A percentile compares a stretch with the other conserved stretches of the same genome.
These are phyloP conservation scores for Ustilago cynodontis DNA, from an alignment of 1,284 basidiomycete species.

Conservation along the genomic window DNA sequence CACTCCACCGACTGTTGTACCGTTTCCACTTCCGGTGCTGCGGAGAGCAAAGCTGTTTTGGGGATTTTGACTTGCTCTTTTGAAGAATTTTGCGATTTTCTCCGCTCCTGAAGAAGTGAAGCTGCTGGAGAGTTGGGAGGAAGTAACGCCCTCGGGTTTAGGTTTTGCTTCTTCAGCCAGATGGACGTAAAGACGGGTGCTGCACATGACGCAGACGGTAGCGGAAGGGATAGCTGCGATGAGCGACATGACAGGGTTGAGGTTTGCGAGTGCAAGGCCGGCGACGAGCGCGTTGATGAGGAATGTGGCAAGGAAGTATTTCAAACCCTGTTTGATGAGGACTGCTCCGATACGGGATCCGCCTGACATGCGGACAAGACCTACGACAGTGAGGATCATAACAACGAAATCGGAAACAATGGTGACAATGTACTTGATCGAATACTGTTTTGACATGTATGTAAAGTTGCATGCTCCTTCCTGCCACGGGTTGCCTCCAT, in stretches of 20 bases:
- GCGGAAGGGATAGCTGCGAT: slow-evolving; percentile 50
- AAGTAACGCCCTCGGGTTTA: slow-evolving; percentile 30
- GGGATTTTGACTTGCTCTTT: slow-evolving; percentile 6
- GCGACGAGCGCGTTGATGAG: slow-evolving; percentile 51
- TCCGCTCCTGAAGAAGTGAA: slow-evolving; percentile 22
- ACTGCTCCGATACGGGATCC: slow-evolving; percentile 51
- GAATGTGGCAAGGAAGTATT: slow-evolving; percentile 57
- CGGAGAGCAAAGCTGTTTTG: slow-evolving; percentile 14
- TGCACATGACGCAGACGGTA: slow-evolving; percentile 49
- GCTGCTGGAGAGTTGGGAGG: slow-evolving; percentile 19
- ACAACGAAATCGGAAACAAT: slow-evolving; percentile 46
- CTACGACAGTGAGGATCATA: slow-evolving; percentile 53
- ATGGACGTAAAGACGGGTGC: slow-evolving; percentile 56
- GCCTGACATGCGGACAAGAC: slow-evolving; percentile 51
- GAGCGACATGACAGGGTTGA: slow-evolving; percentile 58
- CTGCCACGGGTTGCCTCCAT: slow-evolving; percentile 42
- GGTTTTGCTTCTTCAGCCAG: slow-evolving; percentile 49
- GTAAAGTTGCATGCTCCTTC: slow-evolving; percentile 43
- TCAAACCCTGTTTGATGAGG: slow-evolving; percentile 53
- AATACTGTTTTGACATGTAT: slow-evolving; percentile 32
- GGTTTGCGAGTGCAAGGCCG: slow-evolving; percentile 45
- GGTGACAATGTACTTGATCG: slow-evolving; percentile 52
- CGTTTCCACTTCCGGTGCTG: slow-evolving; percentile 8
- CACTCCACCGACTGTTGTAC: not conserved
- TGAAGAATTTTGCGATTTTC: slow-evolving; percentile 40